A percentile compares a stretch with the other conserved stretches of the same genome.
Evolutionary conservation across 495 filamentous ascomycete genomes (phyloP).

Genomic region (Penicillium macrosclerotiorum): DNA sequence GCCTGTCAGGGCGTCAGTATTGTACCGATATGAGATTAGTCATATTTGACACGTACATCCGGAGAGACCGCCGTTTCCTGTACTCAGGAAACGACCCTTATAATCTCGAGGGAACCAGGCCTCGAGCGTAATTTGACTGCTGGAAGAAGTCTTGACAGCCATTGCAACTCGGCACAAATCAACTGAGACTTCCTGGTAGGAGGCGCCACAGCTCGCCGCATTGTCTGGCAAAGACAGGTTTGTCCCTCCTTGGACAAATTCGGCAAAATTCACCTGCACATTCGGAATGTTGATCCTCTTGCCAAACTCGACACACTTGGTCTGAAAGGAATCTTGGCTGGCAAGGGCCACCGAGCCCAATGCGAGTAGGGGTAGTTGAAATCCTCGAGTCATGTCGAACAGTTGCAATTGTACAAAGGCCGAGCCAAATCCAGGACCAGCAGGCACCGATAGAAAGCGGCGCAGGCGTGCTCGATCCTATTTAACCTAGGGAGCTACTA

Average conservation of each 20-base stretch:
- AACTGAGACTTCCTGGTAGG: constrained; percentile 40
- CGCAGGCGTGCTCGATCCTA: neutral
- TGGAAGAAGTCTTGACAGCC: constrained; percentile 51
- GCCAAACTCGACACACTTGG: constrained; percentile 31
- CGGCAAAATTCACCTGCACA: constrained; percentile 37
- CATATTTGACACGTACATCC: constrained; percentile 41
- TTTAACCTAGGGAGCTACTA: constrained; percentile 2
- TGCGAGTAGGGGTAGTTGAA: constrained; percentile 18
- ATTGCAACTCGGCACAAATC: constrained; percentile 59
- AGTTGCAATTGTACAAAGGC: neutral
- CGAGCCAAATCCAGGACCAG: neutral
- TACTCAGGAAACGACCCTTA: constrained; percentile 50
- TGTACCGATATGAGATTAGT: neutral
- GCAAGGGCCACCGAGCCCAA: constrained; percentile 26
- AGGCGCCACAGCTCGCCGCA: constrained; percentile 38
- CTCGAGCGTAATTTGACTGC: constrained; percentile 54
- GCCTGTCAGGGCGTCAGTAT: constrained; percentile 12
- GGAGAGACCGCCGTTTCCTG: constrained; percentile 56
- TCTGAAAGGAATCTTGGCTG: constrained; percentile 29
- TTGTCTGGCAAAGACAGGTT: constrained; percentile 49
- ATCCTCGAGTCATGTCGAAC: constrained; percentile 16
- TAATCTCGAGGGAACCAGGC: constrained; percentile 57
- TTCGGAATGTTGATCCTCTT: constrained; percentile 33
- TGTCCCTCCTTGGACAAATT: constrained; percentile 46
- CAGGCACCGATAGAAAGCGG: neutral